Conservation (phyloP, 345 rosid genomes). For the Acer negundo region DNA sequence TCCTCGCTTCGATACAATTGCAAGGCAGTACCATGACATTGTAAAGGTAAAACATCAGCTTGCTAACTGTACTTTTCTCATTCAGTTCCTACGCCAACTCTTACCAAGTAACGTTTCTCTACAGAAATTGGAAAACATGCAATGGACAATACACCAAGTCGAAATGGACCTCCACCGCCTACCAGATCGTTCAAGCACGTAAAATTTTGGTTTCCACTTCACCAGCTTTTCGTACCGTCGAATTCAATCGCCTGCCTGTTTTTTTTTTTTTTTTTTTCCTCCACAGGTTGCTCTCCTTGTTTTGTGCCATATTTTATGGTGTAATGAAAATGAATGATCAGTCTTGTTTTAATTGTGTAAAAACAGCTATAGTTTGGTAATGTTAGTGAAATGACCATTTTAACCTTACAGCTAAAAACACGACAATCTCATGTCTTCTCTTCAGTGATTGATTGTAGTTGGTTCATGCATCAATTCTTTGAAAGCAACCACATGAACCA, state of each 20-base stretch:
- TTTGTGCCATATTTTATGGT: neutral
- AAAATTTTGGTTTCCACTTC: slow-evolving; percentile 1
- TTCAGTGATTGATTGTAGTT: neutral
- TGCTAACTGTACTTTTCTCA: neutral
- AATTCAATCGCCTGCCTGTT: neutral
- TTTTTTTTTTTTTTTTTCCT: too few relatives aligned
- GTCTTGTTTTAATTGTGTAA: neutral
- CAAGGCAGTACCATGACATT: slow-evolving; percentile 93
- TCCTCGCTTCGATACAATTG: slow-evolving; percentile 90
- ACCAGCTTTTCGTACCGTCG: neutral
- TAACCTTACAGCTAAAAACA: neutral
- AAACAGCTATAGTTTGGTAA: neutral
- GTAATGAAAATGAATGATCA: neutral
- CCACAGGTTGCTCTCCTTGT: too few relatives aligned
- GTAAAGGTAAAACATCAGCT: slow-evolving; percentile 59
- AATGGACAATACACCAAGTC: slow-evolving; percentile 94
- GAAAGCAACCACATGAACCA: neutral
- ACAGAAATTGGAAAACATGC: slow-evolving; percentile 95
- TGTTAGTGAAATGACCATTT: neutral
- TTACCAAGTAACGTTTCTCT: slow-evolving; percentile 15
- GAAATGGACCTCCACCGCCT: slow-evolving; percentile 85
- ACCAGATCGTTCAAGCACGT: slow-evolving; percentile 52
- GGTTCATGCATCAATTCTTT: neutral
- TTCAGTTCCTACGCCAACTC: slow-evolving; percentile 3
- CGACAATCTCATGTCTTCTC: neutral